Conservation (phyloP, 495 filamentous ascomycete genomes). For the Apodospora peruviana region DNA sequence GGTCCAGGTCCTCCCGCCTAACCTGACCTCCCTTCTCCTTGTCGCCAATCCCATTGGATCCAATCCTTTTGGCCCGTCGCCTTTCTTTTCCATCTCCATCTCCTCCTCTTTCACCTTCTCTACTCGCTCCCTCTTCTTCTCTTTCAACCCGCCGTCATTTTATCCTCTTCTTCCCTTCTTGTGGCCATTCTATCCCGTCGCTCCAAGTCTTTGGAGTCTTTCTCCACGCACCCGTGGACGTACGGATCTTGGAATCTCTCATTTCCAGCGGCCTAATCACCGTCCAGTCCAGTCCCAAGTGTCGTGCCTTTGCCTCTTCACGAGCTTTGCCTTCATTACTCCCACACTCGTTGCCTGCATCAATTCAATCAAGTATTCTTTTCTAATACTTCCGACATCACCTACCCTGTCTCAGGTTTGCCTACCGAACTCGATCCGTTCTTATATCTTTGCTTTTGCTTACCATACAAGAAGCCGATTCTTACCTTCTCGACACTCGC, state of each 20-base stretch:
- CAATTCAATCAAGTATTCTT: constrained; percentile 1
- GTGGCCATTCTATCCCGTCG: background rate
- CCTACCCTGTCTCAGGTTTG: background rate
- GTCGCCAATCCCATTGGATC: constrained; percentile 9
- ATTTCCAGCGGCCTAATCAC: background rate
- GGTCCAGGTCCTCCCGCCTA: constrained; percentile 11
- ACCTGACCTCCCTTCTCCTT: constrained; percentile 18
- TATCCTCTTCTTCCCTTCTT: constrained; percentile 9
- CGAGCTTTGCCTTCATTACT: constrained; percentile 1
- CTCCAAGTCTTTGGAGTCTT: background rate
- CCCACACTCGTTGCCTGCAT: constrained; percentile 3
- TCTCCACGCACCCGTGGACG: background rate
- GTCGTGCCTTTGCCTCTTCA: background rate
- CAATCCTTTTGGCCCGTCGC: background rate
- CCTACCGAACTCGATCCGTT: background rate
- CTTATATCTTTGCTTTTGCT: background rate
- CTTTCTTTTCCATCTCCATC: background rate
- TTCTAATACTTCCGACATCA: constrained; percentile 3
- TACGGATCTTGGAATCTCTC: background rate
- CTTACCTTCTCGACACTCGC: constrained; percentile 24
- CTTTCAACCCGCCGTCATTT: constrained; percentile 19
- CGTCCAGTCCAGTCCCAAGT: no score
- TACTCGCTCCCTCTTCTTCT: constrained; percentile 13
- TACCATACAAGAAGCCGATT: constrained; percentile 3
- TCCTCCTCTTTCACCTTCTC: constrained; percentile 8